phyloP scores from a whole-genome alignment of 108 stramenopile genomes.

The Nitzschia palea region DNA sequence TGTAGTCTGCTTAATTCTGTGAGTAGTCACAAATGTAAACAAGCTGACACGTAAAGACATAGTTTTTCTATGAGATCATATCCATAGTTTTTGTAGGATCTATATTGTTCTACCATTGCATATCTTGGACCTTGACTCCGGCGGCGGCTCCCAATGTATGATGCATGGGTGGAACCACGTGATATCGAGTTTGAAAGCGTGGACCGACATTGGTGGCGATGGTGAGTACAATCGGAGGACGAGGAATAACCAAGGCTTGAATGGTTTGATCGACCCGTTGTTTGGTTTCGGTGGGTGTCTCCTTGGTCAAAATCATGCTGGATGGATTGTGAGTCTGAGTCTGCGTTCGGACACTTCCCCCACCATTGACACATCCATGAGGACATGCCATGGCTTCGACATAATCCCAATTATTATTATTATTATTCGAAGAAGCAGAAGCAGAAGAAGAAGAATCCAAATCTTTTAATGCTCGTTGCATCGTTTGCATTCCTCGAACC shows the following conservation, averaged over 20 bases:
- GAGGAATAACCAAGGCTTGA: slow-evolving; percentile 12
- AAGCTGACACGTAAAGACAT: too few species aligned
- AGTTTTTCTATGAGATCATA: too few species aligned
- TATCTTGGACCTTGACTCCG: slow-evolving; percentile 77
- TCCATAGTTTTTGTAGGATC: too few species aligned
- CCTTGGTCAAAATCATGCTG: slow-evolving; percentile 40
- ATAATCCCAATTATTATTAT: slow-evolving; percentile 58
- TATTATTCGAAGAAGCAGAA: background rate
- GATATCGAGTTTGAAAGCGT: slow-evolving; percentile 64
- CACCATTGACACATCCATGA: slow-evolving; percentile 95
- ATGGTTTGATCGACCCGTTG: slow-evolving; percentile 48
- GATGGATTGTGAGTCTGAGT: background rate
- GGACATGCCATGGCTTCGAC: slow-evolving; percentile 99
- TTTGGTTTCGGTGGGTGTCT: slow-evolving; percentile 81
- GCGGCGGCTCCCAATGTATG: slow-evolving; percentile 73
- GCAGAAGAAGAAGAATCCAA: slow-evolving; percentile 19
- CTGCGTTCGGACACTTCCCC: slow-evolving; percentile 78
- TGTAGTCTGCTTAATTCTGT: too few species aligned
- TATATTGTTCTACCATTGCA: slow-evolving; percentile 69
- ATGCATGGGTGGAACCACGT: slow-evolving; percentile 84
- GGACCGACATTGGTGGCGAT: background rate
- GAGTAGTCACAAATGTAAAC: too few species aligned
- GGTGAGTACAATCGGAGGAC: background rate
- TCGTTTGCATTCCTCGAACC: slow-evolving; percentile 96
- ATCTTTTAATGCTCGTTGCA: slow-evolving; percentile 83